Conservation (phyloP, 805 yeast genomes). For the Yarrowia alimentaria region DNA sequence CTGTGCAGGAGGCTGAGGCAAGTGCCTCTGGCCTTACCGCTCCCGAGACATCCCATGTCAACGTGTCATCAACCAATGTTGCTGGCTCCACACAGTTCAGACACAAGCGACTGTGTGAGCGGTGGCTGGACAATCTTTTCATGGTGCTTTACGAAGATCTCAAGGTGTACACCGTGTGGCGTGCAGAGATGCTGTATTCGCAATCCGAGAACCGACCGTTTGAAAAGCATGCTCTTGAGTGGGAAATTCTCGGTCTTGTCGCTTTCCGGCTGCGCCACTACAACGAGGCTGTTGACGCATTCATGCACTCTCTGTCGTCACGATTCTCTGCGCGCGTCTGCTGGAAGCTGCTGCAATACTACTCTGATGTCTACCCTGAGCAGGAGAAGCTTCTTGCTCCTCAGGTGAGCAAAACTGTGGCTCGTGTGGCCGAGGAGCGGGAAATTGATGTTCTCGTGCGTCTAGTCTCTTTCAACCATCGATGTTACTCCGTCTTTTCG, state of each 20-base stretch:
- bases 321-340: constrained; percentile 82
- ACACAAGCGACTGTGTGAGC: constrained; percentile 62
- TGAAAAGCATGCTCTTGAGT: constrained; percentile 75
- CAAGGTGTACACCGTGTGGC: constrained; percentile 82
- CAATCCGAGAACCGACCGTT: constrained; percentile 82
- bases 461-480: constrained; percentile 93
- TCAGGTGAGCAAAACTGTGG: constrained; percentile 34
- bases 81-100: constrained; percentile 34
- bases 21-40: constrained; percentile 4
- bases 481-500: constrained; percentile 94
- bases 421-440: constrained; percentile 25
- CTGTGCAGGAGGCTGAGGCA: background rate
- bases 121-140: constrained; percentile 77
- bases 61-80: constrained; percentile 4
- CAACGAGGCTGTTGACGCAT: constrained; percentile 86
- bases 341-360: constrained; percentile 66
- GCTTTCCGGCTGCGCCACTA: constrained; percentile 82
- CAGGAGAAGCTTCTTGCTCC: constrained; percentile 43
- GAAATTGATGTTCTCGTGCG: constrained; percentile 71
- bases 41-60: constrained; percentile 11
- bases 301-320: constrained; percentile 62
- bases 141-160: constrained; percentile 66
- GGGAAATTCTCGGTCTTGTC: constrained; percentile 88
- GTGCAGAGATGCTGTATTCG: constrained; percentile 84
- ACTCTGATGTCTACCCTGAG: constrained; percentile 41